Evolutionary conservation across 768 basidiomycete species (phyloP).

Genomic region (Auriscalpium orientale): DNA sequence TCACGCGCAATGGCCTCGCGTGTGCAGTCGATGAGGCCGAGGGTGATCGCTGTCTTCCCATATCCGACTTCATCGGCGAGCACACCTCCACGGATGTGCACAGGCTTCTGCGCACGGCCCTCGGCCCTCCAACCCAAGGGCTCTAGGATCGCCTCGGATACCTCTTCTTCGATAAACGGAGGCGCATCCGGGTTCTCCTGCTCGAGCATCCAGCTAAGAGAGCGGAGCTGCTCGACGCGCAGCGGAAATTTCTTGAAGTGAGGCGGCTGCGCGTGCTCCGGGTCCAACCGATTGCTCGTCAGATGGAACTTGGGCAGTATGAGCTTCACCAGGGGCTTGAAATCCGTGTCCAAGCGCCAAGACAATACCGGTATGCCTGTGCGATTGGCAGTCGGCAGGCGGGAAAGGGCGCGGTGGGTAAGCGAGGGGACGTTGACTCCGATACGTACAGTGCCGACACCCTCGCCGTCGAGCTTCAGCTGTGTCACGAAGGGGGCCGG

Average conservation of each 20-base stretch:
- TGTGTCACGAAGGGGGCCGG: conserved; percentile 86
- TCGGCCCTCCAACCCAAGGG: conserved; percentile 93
- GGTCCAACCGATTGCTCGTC: conserved; percentile 67
- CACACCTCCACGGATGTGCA: conserved; percentile 79
- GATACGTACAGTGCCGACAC: conserved; percentile 65
- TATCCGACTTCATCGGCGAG: conserved; percentile 96
- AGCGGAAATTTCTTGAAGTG: conserved; percentile 62
- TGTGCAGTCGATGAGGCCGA: conserved; percentile 79
- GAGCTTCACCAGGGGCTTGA: conserved; percentile 53
- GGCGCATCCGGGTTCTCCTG: conserved; percentile 59
- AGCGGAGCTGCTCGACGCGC: conserved; percentile 82
- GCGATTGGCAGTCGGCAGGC: conserved; percentile 50
- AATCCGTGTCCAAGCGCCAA: conserved; percentile 81
- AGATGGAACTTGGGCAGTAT: conserved; percentile 61
- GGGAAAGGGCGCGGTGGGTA: conserved; percentile 77
- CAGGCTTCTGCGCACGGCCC: conserved; percentile 73
- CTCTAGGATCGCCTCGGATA: conserved; percentile 81
- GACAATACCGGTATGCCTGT: conserved; percentile 46
- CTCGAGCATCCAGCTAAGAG: conserved; percentile 85
- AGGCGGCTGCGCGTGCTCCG: conserved; percentile 66
- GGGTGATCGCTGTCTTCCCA: conserved; percentile 92
- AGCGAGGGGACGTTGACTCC: conserved; percentile 86
- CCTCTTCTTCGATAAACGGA: conserved; percentile 90
- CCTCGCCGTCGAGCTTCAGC: conserved; percentile 55
- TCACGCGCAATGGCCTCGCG: conserved; percentile 49